Evolutionary conservation across 1,284 basidiomycete genomes (phyloP).

Genomic region (Microbotryum silenes-acaulis): DNA sequence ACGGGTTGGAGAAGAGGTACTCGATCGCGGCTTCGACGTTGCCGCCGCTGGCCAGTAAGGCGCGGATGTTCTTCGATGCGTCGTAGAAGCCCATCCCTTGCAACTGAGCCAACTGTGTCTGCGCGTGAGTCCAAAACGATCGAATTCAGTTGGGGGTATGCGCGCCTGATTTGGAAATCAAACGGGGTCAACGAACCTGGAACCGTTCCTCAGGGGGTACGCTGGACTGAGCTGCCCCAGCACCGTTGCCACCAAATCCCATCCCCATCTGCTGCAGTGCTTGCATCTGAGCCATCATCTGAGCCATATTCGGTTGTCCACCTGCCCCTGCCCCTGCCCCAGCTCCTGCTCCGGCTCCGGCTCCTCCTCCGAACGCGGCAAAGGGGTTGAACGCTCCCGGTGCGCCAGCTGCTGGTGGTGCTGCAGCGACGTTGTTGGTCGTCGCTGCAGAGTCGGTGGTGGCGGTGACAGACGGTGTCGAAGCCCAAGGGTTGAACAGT

Average conservation of each 20-base stretch:
- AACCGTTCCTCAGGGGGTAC: slow-evolving; percentile 25
- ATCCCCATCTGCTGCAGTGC: slow-evolving; percentile 20
- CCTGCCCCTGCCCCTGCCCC: slow-evolving; percentile 10
- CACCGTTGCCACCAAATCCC: slow-evolving; percentile 2
- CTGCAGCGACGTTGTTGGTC: slow-evolving; percentile 17
- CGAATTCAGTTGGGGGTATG: background rate
- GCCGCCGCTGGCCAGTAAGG: slow-evolving; percentile 22
- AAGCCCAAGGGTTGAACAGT: slow-evolving; percentile 12
- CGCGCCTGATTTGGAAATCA: background rate
- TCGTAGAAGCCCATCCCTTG: slow-evolving; percentile 30
- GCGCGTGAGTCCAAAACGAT: background rate
- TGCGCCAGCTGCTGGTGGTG: slow-evolving; percentile 24
- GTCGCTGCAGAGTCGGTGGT: slow-evolving; percentile 21
- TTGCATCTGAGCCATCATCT: slow-evolving; percentile 17
- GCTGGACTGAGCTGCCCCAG: background rate
- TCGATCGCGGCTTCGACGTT: slow-evolving; percentile 22
- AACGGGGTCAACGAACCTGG: slow-evolving; percentile 5
- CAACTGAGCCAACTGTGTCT: slow-evolving; percentile 29
- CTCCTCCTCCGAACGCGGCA: slow-evolving; percentile 37
- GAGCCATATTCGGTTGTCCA: background rate
- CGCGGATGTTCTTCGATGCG: slow-evolving; percentile 22
- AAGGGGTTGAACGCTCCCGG: slow-evolving; percentile 38
- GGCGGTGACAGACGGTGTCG: background rate
- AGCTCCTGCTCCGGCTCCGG: slow-evolving; percentile 4
- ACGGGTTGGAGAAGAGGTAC: slow-evolving; percentile 17